phyloP scores from a whole-genome alignment of 2,329 filamentous ascomycete species.

The Neonectria ditissima region DNA sequence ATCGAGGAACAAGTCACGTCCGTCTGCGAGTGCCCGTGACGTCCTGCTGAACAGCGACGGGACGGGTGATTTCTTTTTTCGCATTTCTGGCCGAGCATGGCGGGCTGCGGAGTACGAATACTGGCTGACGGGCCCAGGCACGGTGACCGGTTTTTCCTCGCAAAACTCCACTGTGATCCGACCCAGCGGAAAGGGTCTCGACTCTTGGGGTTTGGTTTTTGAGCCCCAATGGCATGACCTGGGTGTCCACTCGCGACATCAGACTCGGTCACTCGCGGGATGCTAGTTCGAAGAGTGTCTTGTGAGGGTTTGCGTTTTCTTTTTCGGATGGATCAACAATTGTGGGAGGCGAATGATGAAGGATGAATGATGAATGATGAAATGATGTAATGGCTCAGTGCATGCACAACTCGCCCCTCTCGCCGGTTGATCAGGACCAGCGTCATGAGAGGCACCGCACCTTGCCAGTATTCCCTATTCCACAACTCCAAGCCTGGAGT shows the following conservation, averaged over 20 bases:
- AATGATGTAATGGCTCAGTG: no score
- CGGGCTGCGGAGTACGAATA: neutral
- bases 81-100: neutral
- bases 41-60: neutral
- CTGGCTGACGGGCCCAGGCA: neutral
- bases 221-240: slow-evolving; percentile 11
- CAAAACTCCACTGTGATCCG: neutral
- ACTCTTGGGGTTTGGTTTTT: slow-evolving; percentile 19
- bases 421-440: neutral
- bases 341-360: neutral
- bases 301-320: neutral
- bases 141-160: neutral
- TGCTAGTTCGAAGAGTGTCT: neutral
- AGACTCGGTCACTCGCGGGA: slow-evolving; percentile 1
- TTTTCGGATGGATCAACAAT: neutral
- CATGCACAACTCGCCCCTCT: neutral
- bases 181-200: neutral
- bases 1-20: neutral
- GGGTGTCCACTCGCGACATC: slow-evolving; percentile 17
- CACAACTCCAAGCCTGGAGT: neutral
- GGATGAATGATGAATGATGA: neutral
- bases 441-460: neutral
- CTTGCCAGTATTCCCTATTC: neutral
- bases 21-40: neutral
- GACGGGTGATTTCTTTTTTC: neutral